These are phyloP conservation scores for Penstemon barbatus DNA, from an alignment of 257 asterid genomes.

Conservation along the genomic window DNA sequence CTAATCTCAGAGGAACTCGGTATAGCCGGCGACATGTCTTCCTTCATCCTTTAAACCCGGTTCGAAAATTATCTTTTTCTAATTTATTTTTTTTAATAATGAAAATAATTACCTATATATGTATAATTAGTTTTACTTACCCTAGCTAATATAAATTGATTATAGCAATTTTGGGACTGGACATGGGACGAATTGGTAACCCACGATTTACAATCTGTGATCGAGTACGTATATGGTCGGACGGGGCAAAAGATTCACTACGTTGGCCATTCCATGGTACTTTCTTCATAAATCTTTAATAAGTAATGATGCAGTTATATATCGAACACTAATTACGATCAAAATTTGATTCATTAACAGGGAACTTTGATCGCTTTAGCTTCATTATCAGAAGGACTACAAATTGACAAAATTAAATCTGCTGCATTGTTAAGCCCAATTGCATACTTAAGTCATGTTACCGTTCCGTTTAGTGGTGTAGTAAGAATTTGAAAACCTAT, in stretches of 20 bases:
- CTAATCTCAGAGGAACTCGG: slow-evolving; percentile 74
- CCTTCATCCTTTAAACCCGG: slow-evolving; percentile 55
- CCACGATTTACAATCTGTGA: slow-evolving; percentile 55
- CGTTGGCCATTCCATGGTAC: slow-evolving; percentile 72
- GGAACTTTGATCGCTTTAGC: slow-evolving; percentile 87
- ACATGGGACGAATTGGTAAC: slow-evolving; percentile 71
- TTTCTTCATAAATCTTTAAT: not conserved
- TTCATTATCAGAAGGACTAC: slow-evolving; percentile 68
- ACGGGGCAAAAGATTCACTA: slow-evolving; percentile 62
- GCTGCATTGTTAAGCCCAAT: slow-evolving; percentile 79
- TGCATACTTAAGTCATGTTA: slow-evolving; percentile 83
- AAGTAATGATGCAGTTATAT: not conserved
- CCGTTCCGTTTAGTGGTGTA: slow-evolving; percentile 74
- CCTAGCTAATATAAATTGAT: not conserved
- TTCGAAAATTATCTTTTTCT: not conserved
- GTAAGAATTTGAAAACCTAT: slow-evolving; percentile 40
- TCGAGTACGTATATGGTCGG: slow-evolving; percentile 46
- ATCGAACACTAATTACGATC: not conserved
- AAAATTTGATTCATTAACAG: slow-evolving; percentile 30
- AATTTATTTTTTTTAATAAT: too few species aligned
- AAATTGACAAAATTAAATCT: slow-evolving; percentile 67
- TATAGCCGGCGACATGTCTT: slow-evolving; percentile 59
- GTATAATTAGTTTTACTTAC: not conserved
- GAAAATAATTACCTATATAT: not conserved
- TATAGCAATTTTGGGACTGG: slow-evolving; percentile 71